Percentiles rank a stretch among this genome's conserved stretches.
Evolutionary conservation across 1,139 yeast genomes (phyloP).

Genomic region (Taiozyma onychis): DNA sequence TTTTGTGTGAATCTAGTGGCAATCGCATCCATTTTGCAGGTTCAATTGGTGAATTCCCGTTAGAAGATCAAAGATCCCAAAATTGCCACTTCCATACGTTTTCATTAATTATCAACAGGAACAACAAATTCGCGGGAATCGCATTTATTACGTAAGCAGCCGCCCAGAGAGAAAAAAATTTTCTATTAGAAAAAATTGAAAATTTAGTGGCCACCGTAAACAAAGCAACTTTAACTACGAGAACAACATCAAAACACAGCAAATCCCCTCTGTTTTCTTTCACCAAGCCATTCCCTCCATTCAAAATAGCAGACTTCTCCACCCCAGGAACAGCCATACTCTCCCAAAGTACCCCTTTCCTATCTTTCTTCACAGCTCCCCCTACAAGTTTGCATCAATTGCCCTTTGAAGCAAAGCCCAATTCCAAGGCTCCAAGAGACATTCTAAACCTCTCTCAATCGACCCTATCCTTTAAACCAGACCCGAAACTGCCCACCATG

Average conservation of each 20-base stretch:
- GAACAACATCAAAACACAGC: neutral
- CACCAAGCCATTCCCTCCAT: neutral
- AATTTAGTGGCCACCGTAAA: neutral
- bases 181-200: neutral
- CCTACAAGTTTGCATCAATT: neutral
- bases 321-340: neutral
- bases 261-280: neutral
- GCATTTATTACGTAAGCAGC: neutral
- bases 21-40: slow-evolving; percentile 20
- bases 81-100: neutral
- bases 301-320: neutral
- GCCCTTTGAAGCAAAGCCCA: neutral
- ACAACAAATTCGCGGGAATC: neutral
- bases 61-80: neutral
- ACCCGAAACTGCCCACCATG: slow-evolving; percentile 3
- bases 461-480: neutral
- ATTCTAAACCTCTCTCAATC: neutral
- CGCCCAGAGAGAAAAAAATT: neutral
- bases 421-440: neutral
- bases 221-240: neutral
- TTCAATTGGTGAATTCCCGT: neutral
- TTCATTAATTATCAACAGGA: neutral
- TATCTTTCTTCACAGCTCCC: neutral
- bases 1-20: slow-evolving; percentile 33
- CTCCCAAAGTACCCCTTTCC: neutral